These are phyloP conservation scores for Neonothopanus nambi DNA, from an alignment of 1,284 basidiomycete genomes.

Conservation along the genomic window DNA sequence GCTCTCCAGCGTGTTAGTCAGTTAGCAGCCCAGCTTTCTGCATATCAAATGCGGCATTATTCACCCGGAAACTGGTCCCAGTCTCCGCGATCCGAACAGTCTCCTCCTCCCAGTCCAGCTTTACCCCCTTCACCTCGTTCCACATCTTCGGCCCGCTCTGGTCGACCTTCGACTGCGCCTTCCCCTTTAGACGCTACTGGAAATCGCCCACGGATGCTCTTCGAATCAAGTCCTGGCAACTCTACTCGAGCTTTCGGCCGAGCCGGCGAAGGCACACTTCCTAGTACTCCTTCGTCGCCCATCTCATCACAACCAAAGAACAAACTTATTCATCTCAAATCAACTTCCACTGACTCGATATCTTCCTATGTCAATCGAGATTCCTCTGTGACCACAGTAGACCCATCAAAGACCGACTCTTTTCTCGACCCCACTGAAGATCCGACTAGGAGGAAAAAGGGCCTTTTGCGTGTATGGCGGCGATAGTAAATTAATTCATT, in stretches of 20 bases:
- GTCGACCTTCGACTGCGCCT: conserved; percentile 46
- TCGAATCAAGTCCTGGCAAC: conserved; percentile 16
- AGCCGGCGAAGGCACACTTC: conserved; percentile 18
- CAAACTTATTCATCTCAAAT: conserved; percentile 33
- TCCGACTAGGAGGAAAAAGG: conserved; percentile 24
- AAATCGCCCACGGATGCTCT: conserved; percentile 24
- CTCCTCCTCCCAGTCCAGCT: conserved; percentile 14
- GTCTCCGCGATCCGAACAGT: conserved; percentile 16
- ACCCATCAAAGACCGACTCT: conserved; percentile 3
- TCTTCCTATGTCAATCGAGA: conserved; percentile 24
- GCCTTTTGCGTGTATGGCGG: conserved; percentile 30
- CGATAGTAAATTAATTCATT: conserved; percentile 8
- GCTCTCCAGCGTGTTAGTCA: conserved; percentile 61
- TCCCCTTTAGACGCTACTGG: conserved; percentile 32
- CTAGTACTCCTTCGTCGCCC: conserved; percentile 8
- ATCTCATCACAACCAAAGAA: conserved; percentile 17
- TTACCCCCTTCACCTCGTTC: conserved; percentile 20
- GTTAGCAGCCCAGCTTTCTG: conserved; percentile 46
- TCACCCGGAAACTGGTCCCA: conserved; percentile 8
- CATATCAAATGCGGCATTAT: conserved; percentile 29
- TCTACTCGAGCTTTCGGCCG: conserved; percentile 11
- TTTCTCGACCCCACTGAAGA: conserved; percentile 21
- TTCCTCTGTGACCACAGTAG: not conserved
- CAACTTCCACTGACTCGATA: conserved; percentile 49
- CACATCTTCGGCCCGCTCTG: conserved; percentile 25